Percentiles rank a stretch among this genome's conserved stretches.
These are phyloP conservation scores for Mariannaea sp. DNA, from an alignment of 2,329 filamentous ascomycete genomes.

Conservation along the genomic window DNA sequence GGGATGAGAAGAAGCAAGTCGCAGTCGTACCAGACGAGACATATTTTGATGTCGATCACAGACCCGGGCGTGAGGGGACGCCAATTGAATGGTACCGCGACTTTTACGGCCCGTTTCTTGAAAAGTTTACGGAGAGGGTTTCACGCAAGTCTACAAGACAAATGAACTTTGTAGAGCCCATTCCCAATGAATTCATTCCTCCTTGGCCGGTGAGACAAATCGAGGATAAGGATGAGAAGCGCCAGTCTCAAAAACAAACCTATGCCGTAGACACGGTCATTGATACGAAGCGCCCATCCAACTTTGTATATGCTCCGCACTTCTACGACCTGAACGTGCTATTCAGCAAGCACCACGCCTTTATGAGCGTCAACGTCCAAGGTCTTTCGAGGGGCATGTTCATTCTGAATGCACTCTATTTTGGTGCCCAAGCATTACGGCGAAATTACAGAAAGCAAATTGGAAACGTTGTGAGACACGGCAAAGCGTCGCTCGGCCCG, in stretches of 20 bases:
- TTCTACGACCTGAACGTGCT: slow-evolving; percentile 51
- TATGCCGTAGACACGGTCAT: slow-evolving; percentile 40
- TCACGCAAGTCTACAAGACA: slow-evolving; percentile 36
- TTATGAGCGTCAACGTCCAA: slow-evolving; percentile 49
- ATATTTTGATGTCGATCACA: slow-evolving; percentile 48
- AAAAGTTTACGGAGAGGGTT: slow-evolving; percentile 43
- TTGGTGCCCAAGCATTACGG: slow-evolving; percentile 44
- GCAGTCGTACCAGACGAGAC: slow-evolving; percentile 37
- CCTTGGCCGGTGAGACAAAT: slow-evolving; percentile 38
- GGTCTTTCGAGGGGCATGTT: slow-evolving; percentile 47
- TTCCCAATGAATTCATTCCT: slow-evolving; percentile 49
- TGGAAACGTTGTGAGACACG: slow-evolving; percentile 43
- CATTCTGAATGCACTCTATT: slow-evolving; percentile 47
- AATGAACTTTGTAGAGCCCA: slow-evolving; percentile 47
- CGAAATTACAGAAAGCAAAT: slow-evolving; percentile 48
- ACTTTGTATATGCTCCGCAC: slow-evolving; percentile 49
- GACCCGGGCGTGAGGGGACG: slow-evolving; percentile 42
- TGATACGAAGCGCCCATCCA: slow-evolving; percentile 35
- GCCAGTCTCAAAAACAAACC: slow-evolving; percentile 21
- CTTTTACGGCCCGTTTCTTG: slow-evolving; percentile 48
- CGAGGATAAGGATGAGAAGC: slow-evolving; percentile 10
- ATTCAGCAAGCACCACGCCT: slow-evolving; percentile 43
- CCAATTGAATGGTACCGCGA: slow-evolving; percentile 49
- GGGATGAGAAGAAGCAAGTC: slow-evolving; percentile 40
- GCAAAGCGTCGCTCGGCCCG: slow-evolving; percentile 40